phyloP scores from a whole-genome alignment of 1,284 basidiomycete genomes.

The Sanghuangporus sanghuang region DNA sequence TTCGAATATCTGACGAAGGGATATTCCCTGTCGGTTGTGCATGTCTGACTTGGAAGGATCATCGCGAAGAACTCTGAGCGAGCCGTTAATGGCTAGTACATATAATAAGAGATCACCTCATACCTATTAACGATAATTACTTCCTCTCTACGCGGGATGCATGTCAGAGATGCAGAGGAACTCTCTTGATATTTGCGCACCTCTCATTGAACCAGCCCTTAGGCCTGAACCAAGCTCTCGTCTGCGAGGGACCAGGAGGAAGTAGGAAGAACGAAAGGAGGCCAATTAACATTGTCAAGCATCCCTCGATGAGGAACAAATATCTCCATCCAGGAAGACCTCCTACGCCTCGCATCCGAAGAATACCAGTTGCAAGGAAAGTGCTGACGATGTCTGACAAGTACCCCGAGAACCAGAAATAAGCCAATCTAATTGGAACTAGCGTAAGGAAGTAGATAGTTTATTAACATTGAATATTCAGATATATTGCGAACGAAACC shows the following conservation, averaged over 20 bases:
- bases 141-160: slow-evolving; percentile 35
- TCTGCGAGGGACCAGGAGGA: slow-evolving; percentile 30
- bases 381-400: slow-evolving; percentile 22
- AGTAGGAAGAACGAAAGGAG: slow-evolving; percentile 31
- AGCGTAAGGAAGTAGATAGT: not conserved
- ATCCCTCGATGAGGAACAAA: slow-evolving; percentile 15
- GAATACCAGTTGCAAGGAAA: slow-evolving; percentile 29
- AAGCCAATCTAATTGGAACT: slow-evolving; percentile 32
- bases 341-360: slow-evolving; percentile 26
- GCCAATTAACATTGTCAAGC: slow-evolving; percentile 24
- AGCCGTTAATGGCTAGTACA: not conserved
- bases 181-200: not conserved
- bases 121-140: slow-evolving; percentile 54
- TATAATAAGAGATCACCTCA: not conserved
- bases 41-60: slow-evolving; percentile 55
- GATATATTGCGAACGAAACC: slow-evolving; percentile 18
- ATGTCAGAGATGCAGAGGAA: not conserved
- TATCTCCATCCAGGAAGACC: slow-evolving; percentile 26
- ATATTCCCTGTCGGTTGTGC: slow-evolving; percentile 60
- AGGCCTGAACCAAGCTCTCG: slow-evolving; percentile 27
- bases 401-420: slow-evolving; percentile 30
- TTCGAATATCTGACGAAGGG: slow-evolving; percentile 38
- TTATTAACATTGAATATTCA: slow-evolving; percentile 7
- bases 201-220: slow-evolving; percentile 32
- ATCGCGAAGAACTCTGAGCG: slow-evolving; percentile 44